Evolutionary conservation across 768 basidiomycete species (phyloP), one percentile per base, ranked within the genome.

Genomic region (Austroboletus eburneus): DNA sequence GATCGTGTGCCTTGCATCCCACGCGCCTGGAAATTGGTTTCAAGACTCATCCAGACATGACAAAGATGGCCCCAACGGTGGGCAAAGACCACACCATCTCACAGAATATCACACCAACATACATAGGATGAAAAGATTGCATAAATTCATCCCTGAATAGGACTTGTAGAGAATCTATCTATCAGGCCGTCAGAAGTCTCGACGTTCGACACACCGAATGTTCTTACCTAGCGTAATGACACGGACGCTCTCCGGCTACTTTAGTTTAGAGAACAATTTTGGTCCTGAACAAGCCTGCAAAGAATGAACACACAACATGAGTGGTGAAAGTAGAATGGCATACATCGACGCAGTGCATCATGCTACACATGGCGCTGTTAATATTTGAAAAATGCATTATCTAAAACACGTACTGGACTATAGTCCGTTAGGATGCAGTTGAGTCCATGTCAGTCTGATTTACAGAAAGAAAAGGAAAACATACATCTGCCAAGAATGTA

Each of bases 291-390:
- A 56, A 73, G 54, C 67, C 70, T 74, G 68, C 39, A 21, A 5
- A n/a, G n/a, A n/a, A n/a, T n/a, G n/a, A n/a, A n/a, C n/a, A n/a
- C n/a, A n/a, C n/a, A n/a, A n/a, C n/a, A n/a, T n/a, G n/a, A n/a
- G n/a, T n/a, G n/a, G n/a, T n/a, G 17, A 22, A 3, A 22, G 23
- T 9, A n/a, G 20, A 22, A 32, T 4, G 33, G 73, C 86, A 47
- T 71, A 91, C 89, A 56, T 93, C 89, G 45, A 84, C 87, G 60
- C 90, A 93, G 73, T 93, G 92, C 89, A 93, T 93, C 83, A 91
- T 78, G 70, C 85, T 89, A 57, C 14, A 22, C 25, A 46, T 3
- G 45, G 36, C 5, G 22, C n/a, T n/a, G 34, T 57, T 43, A 60
- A 38, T 55, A 22, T 39, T 2, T 12, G 12, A n/a, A 22, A 23